Base-by-base conservation (phyloP, 2,329 filamentous ascomycete species). In the Thyridium curvatum region DNA sequence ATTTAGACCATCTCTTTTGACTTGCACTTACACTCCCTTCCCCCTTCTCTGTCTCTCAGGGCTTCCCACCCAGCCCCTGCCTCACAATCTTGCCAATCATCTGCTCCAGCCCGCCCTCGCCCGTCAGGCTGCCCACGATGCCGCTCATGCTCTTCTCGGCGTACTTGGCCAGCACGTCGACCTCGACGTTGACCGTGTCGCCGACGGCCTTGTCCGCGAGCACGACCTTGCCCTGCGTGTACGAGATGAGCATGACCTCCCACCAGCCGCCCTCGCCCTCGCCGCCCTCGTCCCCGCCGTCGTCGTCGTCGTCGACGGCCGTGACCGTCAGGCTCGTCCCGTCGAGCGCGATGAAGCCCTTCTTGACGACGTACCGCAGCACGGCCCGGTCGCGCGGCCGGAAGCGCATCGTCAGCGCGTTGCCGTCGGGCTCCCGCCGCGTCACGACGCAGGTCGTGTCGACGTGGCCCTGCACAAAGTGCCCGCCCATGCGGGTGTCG, bases 381-480 rank as follows among this genome's bases (percentile, higher is more conserved):
- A 95, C 77, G 5, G 71, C 72, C 37, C 63, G 69, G 44, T 72
- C 71, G 5, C 43, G 44, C 33, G 91, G 90, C 59, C 74, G 69
- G 61, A 98, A 81, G 30, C 91, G 78, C 61, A 97, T 85, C 1
- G 87, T 94, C 44, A 94, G 62, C 7, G 93, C 87, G 64, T 97
- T 95, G 41, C 91, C 89, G 62, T 98, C 93, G 3, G 82, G 80
- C 14, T 75, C 81, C 29, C 85, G 76, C 32, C 77, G 75, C 30
- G 82, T 57, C 44, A 98, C 85, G 32, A 74, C 77, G 0, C 91
- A 93, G 30, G 84, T 80, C 10, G 88, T 91, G 63, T 98, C 94
- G 44, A 98, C 91, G 62, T 98, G 93, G 31, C 93, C 93, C 66
- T 98, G 94, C 26, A 97, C 91, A 54, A 97, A 95, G 66, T 98